Base-by-base conservation (phyloP, 495 filamentous ascomycete genomes). In the Letharia lupina region DNA sequence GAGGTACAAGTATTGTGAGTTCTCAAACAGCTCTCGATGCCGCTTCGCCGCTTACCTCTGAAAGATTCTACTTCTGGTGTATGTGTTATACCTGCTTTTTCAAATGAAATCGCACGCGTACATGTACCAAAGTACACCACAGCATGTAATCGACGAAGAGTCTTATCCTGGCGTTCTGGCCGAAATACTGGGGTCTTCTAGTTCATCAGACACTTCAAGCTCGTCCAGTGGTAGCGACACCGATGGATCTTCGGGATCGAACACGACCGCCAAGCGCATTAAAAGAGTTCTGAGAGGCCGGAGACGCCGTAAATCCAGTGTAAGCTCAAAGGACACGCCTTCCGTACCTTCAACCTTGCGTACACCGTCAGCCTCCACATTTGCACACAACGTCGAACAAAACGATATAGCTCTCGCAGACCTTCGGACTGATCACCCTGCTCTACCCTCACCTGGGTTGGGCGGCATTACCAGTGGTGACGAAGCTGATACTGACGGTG, bases 41-140 rank as follows among this genome's bases (percentile, higher is more conserved):
- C 33, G 15, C n/a, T 10, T 28, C 40, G 23, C n/a, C 35, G 37
- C 62, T 69, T 48, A 68, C 47, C 8, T n/a, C 23, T 28, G 62
- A 9, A 44, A 86, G 82, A 84, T 96, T 44, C 81, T 96, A 1
- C 80, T 96, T 4, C 70, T 96, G 45, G 86, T 96, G 13, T 96
- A 96, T 73, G 77, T 89, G 45, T 76, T 96, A 28, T 96, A 96
- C 70, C 84, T 96, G 60, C 66, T 94, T 37, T 96, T 96, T 74
- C 92, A 96, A 79, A 81, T 96, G 56, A 93, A 92, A 77, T 92
- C 91, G 4, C 92, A 96, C 71, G 82, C 90, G 4, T 95, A 96
- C 75, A 87, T 96, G 74, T 96, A 95, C 70, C 89, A 89, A 66
- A 93, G 91, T 70, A 94, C 89, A 11, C 91, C 92, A 16, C 91